Evolutionary conservation across 192 early-diverging fungal genomes (phyloP), one percentile per base, ranked within the genome.

Genomic region (Rhizoclosmatium sp.): DNA sequence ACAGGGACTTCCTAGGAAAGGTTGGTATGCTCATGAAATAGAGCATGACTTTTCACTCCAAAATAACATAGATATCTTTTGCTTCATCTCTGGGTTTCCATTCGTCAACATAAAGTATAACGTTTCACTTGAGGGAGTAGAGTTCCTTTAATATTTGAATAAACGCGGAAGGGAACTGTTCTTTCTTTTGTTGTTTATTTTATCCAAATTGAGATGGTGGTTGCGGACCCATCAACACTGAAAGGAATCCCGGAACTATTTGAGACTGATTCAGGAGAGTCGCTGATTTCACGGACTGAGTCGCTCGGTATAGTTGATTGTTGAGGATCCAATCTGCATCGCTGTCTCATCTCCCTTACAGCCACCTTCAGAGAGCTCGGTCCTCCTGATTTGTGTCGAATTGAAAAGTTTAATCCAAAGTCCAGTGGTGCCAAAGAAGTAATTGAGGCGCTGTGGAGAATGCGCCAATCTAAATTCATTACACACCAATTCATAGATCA

Each of bases 361-460:
- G 83, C 85, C 40, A 86, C 88, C 19, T 89, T 86, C 64, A 74
- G 96, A 59, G 96, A 98, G 82, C 90, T 99, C 44, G 98, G 98
- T 9, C 97, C 98, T 56, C 97, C 98, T 3, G 98, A 99, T 83
- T 88, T 99, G 7, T 97, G 96, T 83, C 97, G 98, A 80, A 93
- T 99, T 67, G 91, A 95, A 49, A 99, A 99, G 86, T 87, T 89
- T 31, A 96, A 98, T 82, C 89, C 90, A 2, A 96, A 95, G 82
- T 89, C 91, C 48, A 75, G 14, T 21, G 85, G 85, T 44, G 86
- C 91, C 39, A 94, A 91, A 76, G 93, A 96, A 80, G 95, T 95
- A 87, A 19, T 73, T 68, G 41, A 40, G 4, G 59, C 40, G 54
- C 66, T 71, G 61, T 31, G 47, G 39, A 21, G 41, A 40, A 51